Evolutionary conservation across 202 grass and related monocot species (phyloP).

Genomic region (Eragrostis tef): DNA sequence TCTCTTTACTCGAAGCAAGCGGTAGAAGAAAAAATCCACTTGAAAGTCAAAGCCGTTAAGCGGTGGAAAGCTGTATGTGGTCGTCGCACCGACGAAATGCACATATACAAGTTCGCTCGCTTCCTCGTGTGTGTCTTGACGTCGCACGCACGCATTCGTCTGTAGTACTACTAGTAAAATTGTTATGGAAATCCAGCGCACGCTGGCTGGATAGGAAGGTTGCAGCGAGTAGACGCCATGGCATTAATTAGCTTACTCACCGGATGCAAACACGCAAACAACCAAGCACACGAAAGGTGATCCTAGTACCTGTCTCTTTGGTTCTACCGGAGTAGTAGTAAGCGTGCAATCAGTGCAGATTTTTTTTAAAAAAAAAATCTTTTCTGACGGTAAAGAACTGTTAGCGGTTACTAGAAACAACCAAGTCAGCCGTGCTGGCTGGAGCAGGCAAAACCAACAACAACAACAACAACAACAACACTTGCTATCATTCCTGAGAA

Average conservation of each 20-base stretch:
- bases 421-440: not conserved
- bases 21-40: not conserved
- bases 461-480: not conserved
- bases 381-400: not conserved
- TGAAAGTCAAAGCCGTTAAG: not conserved
- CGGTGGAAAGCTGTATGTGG: not conserved
- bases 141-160: not conserved
- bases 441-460: not conserved
- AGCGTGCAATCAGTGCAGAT: not conserved
- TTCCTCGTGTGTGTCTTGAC: not conserved
- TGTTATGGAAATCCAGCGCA: not conserved
- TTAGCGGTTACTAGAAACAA: not conserved
- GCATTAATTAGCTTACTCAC: conserved; percentile 19
- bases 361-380: no score
- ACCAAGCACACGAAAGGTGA: conserved; percentile 4
- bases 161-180: not conserved
- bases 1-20: conserved; percentile 2
- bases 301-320: not conserved
- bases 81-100: not conserved
- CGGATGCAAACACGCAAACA: not conserved
- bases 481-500: not conserved
- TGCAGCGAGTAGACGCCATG: conserved; percentile 2
- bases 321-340: not conserved
- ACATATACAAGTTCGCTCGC: not conserved
- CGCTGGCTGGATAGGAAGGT: not conserved